These are phyloP conservation scores for Madurella mycetomatis DNA, from an alignment of 2,329 filamentous ascomycete species.

Conservation along the genomic window DNA sequence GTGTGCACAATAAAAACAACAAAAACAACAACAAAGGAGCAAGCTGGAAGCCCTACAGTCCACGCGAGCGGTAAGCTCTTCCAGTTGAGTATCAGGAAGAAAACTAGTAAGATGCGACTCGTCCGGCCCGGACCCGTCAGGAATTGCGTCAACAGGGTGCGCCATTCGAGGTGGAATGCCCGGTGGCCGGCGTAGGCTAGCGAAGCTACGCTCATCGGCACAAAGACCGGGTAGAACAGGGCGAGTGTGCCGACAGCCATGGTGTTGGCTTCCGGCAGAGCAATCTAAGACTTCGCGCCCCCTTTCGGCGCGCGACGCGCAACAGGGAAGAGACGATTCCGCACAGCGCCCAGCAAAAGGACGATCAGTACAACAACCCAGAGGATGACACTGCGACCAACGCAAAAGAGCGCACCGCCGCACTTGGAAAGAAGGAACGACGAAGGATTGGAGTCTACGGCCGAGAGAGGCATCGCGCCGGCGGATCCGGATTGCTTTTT, in stretches of 20 bases:
- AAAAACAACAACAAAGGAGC: background rate
- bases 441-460: slow-evolving; percentile 1
- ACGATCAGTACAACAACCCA: slow-evolving; percentile 40
- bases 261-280: background rate
- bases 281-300: background rate
- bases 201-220: slow-evolving; percentile 40
- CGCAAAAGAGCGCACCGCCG: slow-evolving; percentile 39
- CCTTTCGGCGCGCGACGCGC: background rate
- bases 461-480: slow-evolving; percentile 15
- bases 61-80: slow-evolving; percentile 72
- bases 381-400: slow-evolving; percentile 37
- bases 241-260: slow-evolving; percentile 31
- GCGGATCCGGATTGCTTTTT: slow-evolving; percentile 6
- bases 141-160: slow-evolving; percentile 38
- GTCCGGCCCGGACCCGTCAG: slow-evolving; percentile 51
- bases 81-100: slow-evolving; percentile 60
- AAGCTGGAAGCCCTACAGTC: slow-evolving; percentile 55
- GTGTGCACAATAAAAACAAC: too few species aligned
- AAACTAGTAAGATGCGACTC: slow-evolving; percentile 48
- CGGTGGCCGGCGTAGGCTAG: slow-evolving; percentile 41
- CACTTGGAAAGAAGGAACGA: slow-evolving; percentile 36
- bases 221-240: slow-evolving; percentile 38
- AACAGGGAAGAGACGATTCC: slow-evolving; percentile 27
- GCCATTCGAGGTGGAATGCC: slow-evolving; percentile 43
- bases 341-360: slow-evolving; percentile 33